Conservation (phyloP, 2,329 filamentous ascomycete species). For the Penicillium capsulatum region DNA sequence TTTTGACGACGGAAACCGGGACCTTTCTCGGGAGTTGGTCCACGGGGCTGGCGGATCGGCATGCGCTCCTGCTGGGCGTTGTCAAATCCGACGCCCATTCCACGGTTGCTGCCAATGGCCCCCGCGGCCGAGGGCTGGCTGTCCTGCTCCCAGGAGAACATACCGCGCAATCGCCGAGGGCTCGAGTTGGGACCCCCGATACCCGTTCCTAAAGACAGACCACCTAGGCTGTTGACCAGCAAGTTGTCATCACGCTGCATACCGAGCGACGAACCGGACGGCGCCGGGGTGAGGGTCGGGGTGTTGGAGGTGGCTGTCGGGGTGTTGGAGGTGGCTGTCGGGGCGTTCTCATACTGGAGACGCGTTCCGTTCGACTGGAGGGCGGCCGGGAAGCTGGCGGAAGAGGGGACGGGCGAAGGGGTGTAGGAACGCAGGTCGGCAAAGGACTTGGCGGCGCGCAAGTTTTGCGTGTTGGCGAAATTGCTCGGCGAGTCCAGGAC, state of each 20-base stretch:
- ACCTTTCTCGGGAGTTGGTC: constrained; percentile 57
- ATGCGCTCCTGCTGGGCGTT: constrained; percentile 52
- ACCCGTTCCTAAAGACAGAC: constrained; percentile 54
- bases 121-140: constrained; percentile 48
- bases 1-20: constrained; percentile 58
- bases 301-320: constrained; percentile 60
- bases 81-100: constrained; percentile 58
- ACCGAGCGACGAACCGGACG: constrained; percentile 46
- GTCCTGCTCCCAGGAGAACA: constrained; percentile 58
- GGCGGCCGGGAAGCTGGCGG: constrained; percentile 75
- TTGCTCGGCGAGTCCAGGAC: constrained; percentile 72
- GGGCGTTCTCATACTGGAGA: constrained; percentile 56
- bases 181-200: constrained; percentile 47
- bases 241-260: constrained; percentile 54
- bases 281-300: constrained; percentile 61
- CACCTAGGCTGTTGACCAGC: constrained; percentile 60
- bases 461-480: constrained; percentile 67
- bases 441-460: constrained; percentile 93
- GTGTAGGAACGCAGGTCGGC: constrained; percentile 93
- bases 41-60: constrained; percentile 59
- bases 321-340: constrained; percentile 56
- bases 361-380: constrained; percentile 60
- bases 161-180: constrained; percentile 56
- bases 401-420: constrained; percentile 84
- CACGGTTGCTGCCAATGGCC: constrained; percentile 61